Evolutionary conservation across 371 early-diverging fungal genomes (phyloP), one percentile per base, ranked within the genome.

Genomic region (Zancudomyces culisetae): DNA sequence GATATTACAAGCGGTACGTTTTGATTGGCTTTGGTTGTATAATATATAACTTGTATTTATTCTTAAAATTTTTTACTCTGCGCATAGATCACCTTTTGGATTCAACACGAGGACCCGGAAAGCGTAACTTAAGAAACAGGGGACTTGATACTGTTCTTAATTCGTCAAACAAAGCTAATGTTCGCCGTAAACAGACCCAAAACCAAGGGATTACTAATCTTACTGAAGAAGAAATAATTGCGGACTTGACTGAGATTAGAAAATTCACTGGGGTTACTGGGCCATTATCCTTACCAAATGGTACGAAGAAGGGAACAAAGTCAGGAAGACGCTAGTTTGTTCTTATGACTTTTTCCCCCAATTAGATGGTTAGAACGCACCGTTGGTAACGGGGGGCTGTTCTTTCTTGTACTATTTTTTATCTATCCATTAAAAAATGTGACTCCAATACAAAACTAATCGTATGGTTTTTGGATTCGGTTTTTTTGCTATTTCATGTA

Each of bases 1-100:
- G 86, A 85, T 52, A 68, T 85, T 24, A 64, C 71, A 20, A 73
- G 72, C 49, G 79, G 81, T 76, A 62, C n/a, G n/a, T n/a, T n/a
- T n/a, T n/a, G n/a, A n/a, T n/a, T n/a, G n/a, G n/a, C n/a, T n/a
- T n/a, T n/a, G n/a, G n/a, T n/a, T n/a, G n/a, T n/a, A n/a, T n/a
- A n/a, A n/a, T n/a, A n/a, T n/a, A n/a, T n/a, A n/a, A n/a, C n/a
- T n/a, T n/a, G n/a, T n/a, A n/a, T n/a, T n/a, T n/a, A n/a, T n/a
- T n/a, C n/a, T n/a, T n/a, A n/a, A n/a, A 26, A 6, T 46, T 35
- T 21, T 30, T 29, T 52, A 42, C 8, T 19, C 2, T n/a, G 4
- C 27, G 35, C 15, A 15, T 35, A 35, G 35, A 42, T 30, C 27
- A 23, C 28, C 13, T 55, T 10, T 23, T 55, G 1, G 42, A 41